phyloP scores from a whole-genome alignment of 768 basidiomycete species.

The Mycena galopus region DNA sequence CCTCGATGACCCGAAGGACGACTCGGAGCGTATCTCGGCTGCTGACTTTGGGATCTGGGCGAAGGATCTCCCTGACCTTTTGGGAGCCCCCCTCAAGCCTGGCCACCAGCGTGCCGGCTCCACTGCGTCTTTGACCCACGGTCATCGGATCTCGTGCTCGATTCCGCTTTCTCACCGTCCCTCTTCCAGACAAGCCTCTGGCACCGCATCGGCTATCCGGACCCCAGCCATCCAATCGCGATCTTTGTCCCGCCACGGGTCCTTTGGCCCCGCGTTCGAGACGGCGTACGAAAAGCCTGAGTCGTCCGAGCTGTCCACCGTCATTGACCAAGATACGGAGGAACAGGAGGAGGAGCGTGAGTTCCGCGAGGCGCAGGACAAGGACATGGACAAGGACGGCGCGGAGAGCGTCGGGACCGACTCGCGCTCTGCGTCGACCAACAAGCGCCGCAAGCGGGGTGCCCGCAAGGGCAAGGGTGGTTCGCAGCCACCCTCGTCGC shows the following conservation, averaged over 20 bases:
- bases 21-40: constrained; percentile 79
- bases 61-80: constrained; percentile 80
- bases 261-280: constrained; percentile 62
- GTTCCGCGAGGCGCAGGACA: constrained; percentile 31
- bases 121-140: constrained; percentile 68
- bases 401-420: constrained; percentile 51
- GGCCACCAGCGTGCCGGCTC: constrained; percentile 72
- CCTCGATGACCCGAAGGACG: constrained; percentile 74
- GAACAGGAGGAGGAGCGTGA: constrained; percentile 54
- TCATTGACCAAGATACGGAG: constrained; percentile 66
- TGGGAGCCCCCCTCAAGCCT: constrained; percentile 61
- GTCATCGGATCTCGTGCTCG: constrained; percentile 72
- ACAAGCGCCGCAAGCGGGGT: constrained; percentile 87
- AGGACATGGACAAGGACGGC: constrained; percentile 50
- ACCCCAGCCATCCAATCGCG: constrained; percentile 68
- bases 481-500: constrained; percentile 48
- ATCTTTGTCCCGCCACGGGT: constrained; percentile 74
- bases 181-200: constrained; percentile 72
- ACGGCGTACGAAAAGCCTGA: constrained; percentile 58
- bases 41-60: constrained; percentile 90
- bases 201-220: constrained; percentile 57
- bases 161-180: constrained; percentile 80
- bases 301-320: constrained; percentile 63
- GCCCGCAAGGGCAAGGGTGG: constrained; percentile 84
- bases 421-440: constrained; percentile 77